Conservation (phyloP, 345 rosid genomes). For the Brassica nigra region DNA sequence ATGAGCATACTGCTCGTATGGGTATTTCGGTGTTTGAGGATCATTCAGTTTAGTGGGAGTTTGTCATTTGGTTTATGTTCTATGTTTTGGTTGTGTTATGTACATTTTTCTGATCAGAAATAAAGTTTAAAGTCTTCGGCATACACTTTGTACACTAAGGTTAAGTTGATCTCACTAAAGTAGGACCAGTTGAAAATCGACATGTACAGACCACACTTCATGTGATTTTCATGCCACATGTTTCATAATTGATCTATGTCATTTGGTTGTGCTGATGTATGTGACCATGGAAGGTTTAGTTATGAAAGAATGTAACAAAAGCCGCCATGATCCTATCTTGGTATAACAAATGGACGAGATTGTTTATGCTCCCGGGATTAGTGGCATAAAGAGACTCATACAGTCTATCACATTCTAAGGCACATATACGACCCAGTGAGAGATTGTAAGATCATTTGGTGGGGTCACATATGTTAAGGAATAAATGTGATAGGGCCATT, state of each 20-base stretch:
- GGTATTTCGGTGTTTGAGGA: neutral
- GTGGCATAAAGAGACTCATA: neutral
- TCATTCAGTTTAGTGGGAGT: neutral
- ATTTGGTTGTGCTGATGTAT: neutral
- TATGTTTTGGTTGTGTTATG: neutral
- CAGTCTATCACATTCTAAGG: neutral
- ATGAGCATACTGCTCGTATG: neutral
- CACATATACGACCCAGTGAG: neutral
- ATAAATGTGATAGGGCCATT: no score
- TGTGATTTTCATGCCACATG: neutral
- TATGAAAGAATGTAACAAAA: neutral
- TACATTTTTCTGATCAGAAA: conserved; percentile 4
- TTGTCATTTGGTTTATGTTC: neutral
- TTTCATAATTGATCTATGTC: neutral
- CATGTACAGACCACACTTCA: neutral
- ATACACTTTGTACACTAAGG: neutral
- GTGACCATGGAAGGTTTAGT: neutral
- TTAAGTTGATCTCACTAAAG: neutral
- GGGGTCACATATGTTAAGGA: no score
- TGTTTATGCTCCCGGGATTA: neutral
- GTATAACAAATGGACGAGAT: neutral
- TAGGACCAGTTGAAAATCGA: neutral
- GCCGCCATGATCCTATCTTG: neutral
- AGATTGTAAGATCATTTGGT: neutral
- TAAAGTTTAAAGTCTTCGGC: neutral